phyloP scores from a whole-genome alignment of 768 basidiomycete species.

The Boletus eberwhitei region DNA sequence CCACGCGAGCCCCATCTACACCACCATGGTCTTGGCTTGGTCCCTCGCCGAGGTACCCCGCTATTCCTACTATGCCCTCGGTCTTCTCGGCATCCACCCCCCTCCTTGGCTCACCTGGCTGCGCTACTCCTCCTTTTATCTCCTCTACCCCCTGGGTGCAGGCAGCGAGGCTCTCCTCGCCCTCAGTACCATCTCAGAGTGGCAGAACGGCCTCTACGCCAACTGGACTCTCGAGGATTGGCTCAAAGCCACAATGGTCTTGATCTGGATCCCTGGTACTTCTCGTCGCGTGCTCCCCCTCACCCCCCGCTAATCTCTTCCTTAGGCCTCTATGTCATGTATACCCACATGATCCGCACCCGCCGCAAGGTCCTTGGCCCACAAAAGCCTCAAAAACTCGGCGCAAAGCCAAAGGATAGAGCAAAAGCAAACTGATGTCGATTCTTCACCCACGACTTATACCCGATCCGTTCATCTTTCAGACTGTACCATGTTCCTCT shows the following conservation, averaged over 20 bases:
- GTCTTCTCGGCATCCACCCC: slow-evolving; percentile 48
- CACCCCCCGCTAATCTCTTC: neutral
- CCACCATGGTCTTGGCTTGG: slow-evolving; percentile 93
- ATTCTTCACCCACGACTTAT: neutral
- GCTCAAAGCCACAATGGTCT: slow-evolving; percentile 57
- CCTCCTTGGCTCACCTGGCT: slow-evolving; percentile 66
- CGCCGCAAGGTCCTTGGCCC: slow-evolving; percentile 50
- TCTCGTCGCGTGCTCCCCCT: neutral
- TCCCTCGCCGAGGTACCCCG: slow-evolving; percentile 87
- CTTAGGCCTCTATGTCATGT: slow-evolving; percentile 51
- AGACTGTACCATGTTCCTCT: slow-evolving; percentile 7
- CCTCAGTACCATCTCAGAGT: slow-evolving; percentile 65
- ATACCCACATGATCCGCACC: slow-evolving; percentile 58
- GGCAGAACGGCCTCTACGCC: slow-evolving; percentile 38
- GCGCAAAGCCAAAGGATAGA: slow-evolving; percentile 34
- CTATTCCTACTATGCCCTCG: slow-evolving; percentile 81
- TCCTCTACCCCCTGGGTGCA: slow-evolving; percentile 93
- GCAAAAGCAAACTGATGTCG: slow-evolving; percentile 17
- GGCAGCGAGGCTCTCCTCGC: slow-evolving; percentile 85
- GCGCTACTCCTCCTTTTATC: slow-evolving; percentile 91
- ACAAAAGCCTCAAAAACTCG: slow-evolving; percentile 31
- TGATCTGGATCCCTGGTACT: slow-evolving; percentile 88
- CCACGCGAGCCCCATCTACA: slow-evolving; percentile 73
- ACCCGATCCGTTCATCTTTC: too few relatives aligned
- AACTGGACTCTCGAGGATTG: slow-evolving; percentile 59